Base-by-base conservation (phyloP, 177 flowering plant genomes). In the Vitis hybrid region DNA sequence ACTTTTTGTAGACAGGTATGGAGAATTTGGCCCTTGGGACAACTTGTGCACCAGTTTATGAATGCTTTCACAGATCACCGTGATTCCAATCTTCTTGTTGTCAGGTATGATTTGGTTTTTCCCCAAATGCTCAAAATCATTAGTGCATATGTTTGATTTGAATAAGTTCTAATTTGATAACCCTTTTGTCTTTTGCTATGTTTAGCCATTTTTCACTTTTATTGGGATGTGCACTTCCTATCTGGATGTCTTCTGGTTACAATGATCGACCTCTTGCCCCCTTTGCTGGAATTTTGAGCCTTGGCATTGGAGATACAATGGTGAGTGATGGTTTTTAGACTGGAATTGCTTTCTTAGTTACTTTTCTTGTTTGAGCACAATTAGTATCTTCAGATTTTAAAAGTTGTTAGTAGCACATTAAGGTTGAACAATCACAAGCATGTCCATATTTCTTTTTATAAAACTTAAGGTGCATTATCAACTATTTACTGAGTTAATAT, bases 221-320 rank as follows among this genome's bases (percentile, higher is more conserved):
- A 67, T 71, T 95, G 86, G 99, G 99, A 20, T 95, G 99, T 80
- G 99, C 99, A 6, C 89, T 95, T 73, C 98, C 99, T 51, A 90
- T 92, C 67, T 95, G 99, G 99, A 80, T 95, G 87, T 94, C 92
- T 61, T 85, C 90, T 77, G 94, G 92, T 49, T 89, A 86, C 79
- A 92, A 84, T 77, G 98, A 95, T 82, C 90, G 98, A 18, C 97
- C 99, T 3, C 90, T 95, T 76, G 90, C 97, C 10, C 97, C 99
- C 58, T 95, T 92, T 83, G 96, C 98, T 83, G 98, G 99, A 79
- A 92, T 95, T 76, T 77, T 95, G 80, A 95, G 98, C 77, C 96
- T 95, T 64, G 99, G 99, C 68, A 95, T 95, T 75, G 99, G 98
- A 59, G 99, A 95, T 79, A 90, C 99, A 68, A 95, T 95, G 98